Evolutionary conservation across 768 basidiomycete species (phyloP), one percentile per base, ranked within the genome.

Genomic region (Ramaria rubella): DNA sequence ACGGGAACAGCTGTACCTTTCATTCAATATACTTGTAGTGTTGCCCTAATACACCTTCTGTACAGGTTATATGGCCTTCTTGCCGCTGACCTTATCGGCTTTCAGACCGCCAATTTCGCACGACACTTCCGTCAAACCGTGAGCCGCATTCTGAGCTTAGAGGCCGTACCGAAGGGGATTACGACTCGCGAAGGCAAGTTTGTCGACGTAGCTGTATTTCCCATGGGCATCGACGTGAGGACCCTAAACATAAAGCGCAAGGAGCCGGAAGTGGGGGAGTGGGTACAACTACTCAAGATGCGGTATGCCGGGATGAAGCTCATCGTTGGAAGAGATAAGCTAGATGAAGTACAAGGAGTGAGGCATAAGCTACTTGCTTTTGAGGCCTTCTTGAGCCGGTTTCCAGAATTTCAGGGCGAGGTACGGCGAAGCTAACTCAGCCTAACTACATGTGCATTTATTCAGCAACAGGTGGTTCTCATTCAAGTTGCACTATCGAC

Each of bases 71-170:
- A 83, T 31, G 95, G 95, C 17, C 75, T 99, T 66, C 87, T 98
- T n/a, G 93, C 81, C 14, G 90, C 94, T 26, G 92, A 97, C 72
- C 80, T 95, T 43, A 84, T 97, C 30, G 92, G 90, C 2, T 97
- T 97, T 79, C 92, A 94, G 69, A 91, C 88, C 0, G 83, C 86
- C 19, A 87, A 82, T 67, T 88, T 83, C 61, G 88, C 90, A 0
- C 76, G 89, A 15, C 91, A 92, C 67, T 94, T 91, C 71, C 74
- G 90, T 60, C 88, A 92, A 74, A 91, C 90, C 0, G 87, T 90
- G 30, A 81, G 80, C 59, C 81, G 90, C 1, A 92, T 93, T 29
- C 71, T 92, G 68, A 76, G 85, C 0, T 82, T 83, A 44, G 90
- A 94, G 66, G 87, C 90, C 0, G 69, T 91, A 34, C 90, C 90